phyloP scores from a whole-genome alignment of 495 filamentous ascomycete species.

The Massariosphaeria phaeospora region DNA sequence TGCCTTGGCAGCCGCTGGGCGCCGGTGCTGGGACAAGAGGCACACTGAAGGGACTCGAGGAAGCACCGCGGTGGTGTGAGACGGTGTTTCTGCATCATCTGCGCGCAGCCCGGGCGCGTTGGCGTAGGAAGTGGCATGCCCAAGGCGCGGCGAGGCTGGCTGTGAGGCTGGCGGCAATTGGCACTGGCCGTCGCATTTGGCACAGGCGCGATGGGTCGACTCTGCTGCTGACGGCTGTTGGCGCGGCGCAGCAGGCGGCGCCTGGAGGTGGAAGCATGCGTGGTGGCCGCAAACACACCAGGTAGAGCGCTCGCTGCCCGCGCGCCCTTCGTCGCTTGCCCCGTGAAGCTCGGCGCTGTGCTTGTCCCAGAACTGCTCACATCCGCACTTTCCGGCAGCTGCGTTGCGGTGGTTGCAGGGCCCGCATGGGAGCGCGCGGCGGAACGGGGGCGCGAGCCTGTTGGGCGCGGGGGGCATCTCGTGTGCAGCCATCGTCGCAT shows the following conservation, averaged over 20 bases:
- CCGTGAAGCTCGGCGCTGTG: constrained; percentile 32
- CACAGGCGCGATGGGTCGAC: background rate
- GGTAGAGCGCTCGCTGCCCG: constrained; percentile 40
- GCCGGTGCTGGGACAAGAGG: constrained; percentile 24
- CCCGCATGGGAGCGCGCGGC: constrained; percentile 41
- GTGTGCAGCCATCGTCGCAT: background rate
- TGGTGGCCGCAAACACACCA: constrained; percentile 69
- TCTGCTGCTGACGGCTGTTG: background rate
- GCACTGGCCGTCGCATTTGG: constrained; percentile 9
- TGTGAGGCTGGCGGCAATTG: constrained; percentile 6
- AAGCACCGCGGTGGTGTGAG: constrained; percentile 16
- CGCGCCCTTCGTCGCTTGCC: constrained; percentile 32
- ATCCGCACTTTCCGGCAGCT: constrained; percentile 53
- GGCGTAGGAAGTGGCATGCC: background rate
- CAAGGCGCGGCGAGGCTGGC: background rate
- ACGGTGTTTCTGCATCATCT: background rate
- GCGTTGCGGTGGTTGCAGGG: constrained; percentile 60
- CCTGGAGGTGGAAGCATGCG: constrained; percentile 59
- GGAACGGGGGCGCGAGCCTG: constrained; percentile 4
- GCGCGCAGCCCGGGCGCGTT: background rate
- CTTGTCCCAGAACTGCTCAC: constrained; percentile 60
- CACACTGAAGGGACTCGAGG: constrained; percentile 32
- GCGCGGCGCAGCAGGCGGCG: background rate
- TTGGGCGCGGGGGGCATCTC: background rate
- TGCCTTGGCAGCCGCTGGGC: background rate